Conservation (phyloP, 2,329 filamentous ascomycete species). For the Exophiala mesophila region DNA sequence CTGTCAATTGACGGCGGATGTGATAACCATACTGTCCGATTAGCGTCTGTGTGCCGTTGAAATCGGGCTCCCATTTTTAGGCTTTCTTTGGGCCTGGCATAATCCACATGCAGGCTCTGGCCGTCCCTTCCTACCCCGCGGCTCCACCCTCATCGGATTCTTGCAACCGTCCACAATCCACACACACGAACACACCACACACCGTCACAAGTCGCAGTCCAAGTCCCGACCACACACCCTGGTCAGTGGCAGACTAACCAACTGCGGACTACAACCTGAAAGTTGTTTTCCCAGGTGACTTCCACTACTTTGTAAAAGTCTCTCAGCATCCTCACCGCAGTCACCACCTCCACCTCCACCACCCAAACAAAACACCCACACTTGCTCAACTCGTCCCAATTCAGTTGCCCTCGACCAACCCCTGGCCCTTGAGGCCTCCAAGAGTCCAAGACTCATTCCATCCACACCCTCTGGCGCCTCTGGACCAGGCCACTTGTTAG, state of each 20-base stretch:
- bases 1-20: too few species aligned
- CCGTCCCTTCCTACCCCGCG: constrained; percentile 21
- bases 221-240: not conserved
- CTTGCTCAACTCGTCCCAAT: not conserved
- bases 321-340: constrained; percentile 8
- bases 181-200: too few species aligned
- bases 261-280: too few species aligned
- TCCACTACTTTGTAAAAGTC: not conserved
- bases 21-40: too few species aligned
- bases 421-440: too few species aligned
- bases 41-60: not conserved
- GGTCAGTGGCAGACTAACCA: too few species aligned
- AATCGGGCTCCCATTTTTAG: not conserved
- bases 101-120: constrained; percentile 16
- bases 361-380: not conserved
- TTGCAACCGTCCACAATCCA: too few species aligned
- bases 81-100: constrained; percentile 13
- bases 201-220: not conserved
- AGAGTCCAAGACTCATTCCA: constrained; percentile 4
- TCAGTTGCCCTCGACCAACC: too few species aligned
- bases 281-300: not conserved
- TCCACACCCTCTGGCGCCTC: not conserved
- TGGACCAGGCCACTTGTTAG: constrained; percentile 20
- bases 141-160: constrained; percentile 19
- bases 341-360: constrained; percentile 16